phyloP scores from a whole-genome alignment of 495 filamentous ascomycete genomes.

The Aspergillus saccharolyticus region DNA sequence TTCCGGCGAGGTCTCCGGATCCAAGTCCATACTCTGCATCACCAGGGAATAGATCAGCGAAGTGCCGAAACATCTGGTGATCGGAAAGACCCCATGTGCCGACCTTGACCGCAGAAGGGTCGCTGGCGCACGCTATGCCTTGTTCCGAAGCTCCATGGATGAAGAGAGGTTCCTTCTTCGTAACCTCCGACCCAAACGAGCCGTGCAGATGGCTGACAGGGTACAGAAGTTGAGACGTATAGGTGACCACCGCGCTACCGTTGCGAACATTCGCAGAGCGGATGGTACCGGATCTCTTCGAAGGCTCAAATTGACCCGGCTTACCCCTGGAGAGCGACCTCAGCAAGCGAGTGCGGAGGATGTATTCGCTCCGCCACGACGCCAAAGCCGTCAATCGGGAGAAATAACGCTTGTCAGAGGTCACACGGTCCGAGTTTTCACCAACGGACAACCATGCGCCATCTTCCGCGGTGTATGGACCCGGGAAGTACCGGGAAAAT shows the following conservation, averaged over 20 bases:
- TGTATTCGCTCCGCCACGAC: slow-evolving; percentile 91
- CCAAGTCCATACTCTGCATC: slow-evolving; percentile 74
- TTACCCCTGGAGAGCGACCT: slow-evolving; percentile 76
- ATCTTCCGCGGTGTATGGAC: slow-evolving; percentile 47
- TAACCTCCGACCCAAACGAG: slow-evolving; percentile 53
- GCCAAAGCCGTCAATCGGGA: slow-evolving; percentile 70
- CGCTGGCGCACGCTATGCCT: slow-evolving; percentile 67
- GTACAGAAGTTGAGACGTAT: slow-evolving; percentile 71
- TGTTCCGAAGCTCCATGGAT: slow-evolving; percentile 77
- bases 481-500: slow-evolving; percentile 84
- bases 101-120: slow-evolving; percentile 70
- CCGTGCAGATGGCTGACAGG: slow-evolving; percentile 73
- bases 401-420: slow-evolving; percentile 68
- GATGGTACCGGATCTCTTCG: slow-evolving; percentile 43
- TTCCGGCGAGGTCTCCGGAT: slow-evolving; percentile 64
- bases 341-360: slow-evolving; percentile 77
- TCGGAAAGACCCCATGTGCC: slow-evolving; percentile 80
- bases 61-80: slow-evolving; percentile 65
- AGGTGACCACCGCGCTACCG: slow-evolving; percentile 63
- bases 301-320: slow-evolving; percentile 53
- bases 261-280: slow-evolving; percentile 46
- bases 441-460: slow-evolving; percentile 16
- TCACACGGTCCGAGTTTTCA: slow-evolving; percentile 43
- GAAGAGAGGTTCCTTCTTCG: slow-evolving; percentile 67
- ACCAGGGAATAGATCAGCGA: slow-evolving; percentile 68